These are phyloP conservation scores for Puccinia sorghi DNA, from an alignment of 1,284 basidiomycete species.

Conservation along the genomic window DNA sequence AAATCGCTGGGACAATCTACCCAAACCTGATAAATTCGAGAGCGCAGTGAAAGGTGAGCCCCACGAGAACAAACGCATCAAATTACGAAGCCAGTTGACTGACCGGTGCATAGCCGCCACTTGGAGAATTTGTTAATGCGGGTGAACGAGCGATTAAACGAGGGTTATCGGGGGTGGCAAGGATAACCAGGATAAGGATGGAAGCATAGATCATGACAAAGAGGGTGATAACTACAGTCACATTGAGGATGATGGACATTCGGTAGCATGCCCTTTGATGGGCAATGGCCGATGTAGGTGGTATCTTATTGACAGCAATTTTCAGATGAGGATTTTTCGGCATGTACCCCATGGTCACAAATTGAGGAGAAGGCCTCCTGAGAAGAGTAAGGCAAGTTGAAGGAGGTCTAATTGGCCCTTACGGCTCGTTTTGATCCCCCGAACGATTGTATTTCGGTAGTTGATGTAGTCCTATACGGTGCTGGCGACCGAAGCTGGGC, in stretches of 20 bases:
- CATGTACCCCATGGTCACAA: constrained; percentile 7
- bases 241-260: constrained; percentile 11
- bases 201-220: constrained; percentile 35
- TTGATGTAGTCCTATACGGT: not conserved
- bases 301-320: constrained; percentile 8
- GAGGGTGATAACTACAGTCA: constrained; percentile 16
- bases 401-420: not conserved
- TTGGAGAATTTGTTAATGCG: constrained; percentile 37
- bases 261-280: constrained; percentile 19
- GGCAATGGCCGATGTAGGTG: not conserved
- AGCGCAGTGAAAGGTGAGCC: not conserved
- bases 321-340: not conserved
- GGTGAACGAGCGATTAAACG: constrained; percentile 34
- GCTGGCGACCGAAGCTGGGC: not conserved
- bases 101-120: constrained; percentile 41
- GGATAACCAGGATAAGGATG: constrained; percentile 4
- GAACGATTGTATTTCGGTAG: not conserved
- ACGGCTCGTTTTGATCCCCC: not conserved
- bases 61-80: not conserved
- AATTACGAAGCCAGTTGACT: not conserved
- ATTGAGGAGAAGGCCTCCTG: not conserved
- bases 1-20: constrained; percentile 34
- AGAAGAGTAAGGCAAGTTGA: not conserved
- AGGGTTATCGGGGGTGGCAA: constrained; percentile 29
- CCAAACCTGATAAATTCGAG: constrained; percentile 23